These are phyloP conservation scores for Wallemia hederae DNA, from an alignment of 1,284 basidiomycete species.

Conservation along the genomic window DNA sequence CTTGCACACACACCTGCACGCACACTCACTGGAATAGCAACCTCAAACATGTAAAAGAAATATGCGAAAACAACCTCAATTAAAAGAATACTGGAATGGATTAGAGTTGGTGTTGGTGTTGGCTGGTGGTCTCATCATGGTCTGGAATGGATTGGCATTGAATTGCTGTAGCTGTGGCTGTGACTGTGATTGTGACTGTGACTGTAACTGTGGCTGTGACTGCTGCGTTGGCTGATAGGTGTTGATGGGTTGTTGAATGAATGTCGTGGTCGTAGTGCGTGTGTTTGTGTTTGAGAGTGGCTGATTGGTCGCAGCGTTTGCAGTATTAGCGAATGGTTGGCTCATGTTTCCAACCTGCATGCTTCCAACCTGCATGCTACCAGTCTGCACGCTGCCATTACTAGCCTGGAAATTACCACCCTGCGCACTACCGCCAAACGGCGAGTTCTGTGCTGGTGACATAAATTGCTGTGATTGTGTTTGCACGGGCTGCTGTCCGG, in stretches of 20 bases:
- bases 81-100: neutral
- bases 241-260: neutral
- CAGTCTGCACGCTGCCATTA: no score
- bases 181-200: neutral
- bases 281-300: neutral
- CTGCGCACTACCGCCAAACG: neutral
- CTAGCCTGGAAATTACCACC: neutral
- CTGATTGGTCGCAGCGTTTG: neutral
- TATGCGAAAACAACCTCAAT: neutral
- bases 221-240: neutral
- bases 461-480: neutral
- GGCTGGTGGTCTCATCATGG: neutral
- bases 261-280: neutral
- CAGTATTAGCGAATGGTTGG: no score
- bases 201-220: neutral
- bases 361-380: no score
- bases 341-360: no score
- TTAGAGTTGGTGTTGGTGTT: neutral
- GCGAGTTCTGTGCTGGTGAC: neutral
- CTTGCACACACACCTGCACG: neutral
- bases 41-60: neutral
- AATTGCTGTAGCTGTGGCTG: neutral
- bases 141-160: neutral
- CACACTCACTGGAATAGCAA: no score
- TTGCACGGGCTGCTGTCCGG: no score